These are phyloP conservation scores for Rhizomucor pusillus DNA, from an alignment of 371 early-diverging fungal genomes.

Conservation along the genomic window DNA sequence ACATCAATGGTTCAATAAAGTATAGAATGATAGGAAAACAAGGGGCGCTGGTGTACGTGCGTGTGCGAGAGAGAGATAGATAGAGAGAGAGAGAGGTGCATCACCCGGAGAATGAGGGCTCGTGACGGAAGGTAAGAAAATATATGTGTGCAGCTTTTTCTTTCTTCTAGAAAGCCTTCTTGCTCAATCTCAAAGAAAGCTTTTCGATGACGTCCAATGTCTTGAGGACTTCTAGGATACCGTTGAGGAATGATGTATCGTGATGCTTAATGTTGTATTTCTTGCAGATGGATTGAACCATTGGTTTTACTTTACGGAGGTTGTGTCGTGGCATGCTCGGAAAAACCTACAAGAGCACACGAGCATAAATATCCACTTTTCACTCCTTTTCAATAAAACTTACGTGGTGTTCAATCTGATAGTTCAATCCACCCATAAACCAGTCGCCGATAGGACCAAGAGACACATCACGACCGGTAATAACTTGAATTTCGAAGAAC, in stretches of 20 bases:
- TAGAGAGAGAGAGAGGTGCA: neutral
- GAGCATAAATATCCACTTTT: constrained; percentile 1
- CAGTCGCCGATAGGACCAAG: constrained; percentile 66
- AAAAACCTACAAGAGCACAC: constrained; percentile 51
- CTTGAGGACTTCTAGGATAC: constrained; percentile 72
- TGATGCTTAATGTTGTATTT: constrained; percentile 75
- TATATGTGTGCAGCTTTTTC: too few relatives aligned
- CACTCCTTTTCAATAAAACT: constrained; percentile 10
- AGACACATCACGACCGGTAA: constrained; percentile 81
- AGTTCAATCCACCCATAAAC: constrained; percentile 87
- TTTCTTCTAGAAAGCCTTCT: constrained; percentile 34
- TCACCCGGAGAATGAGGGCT: too few relatives aligned
- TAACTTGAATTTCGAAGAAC: constrained; percentile 76
- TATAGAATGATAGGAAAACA: too few relatives aligned
- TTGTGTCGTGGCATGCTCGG: constrained; percentile 81
- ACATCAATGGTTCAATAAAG: too few relatives aligned
- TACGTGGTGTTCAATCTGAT: constrained; percentile 79
- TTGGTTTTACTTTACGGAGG: constrained; percentile 63
- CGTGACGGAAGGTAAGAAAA: too few relatives aligned
- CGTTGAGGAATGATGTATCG: constrained; percentile 64
- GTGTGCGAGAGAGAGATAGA: neutral
- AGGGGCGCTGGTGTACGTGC: too few relatives aligned
- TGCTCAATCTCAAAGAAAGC: constrained; percentile 52
- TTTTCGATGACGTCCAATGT: constrained; percentile 62
- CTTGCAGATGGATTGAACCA: constrained; percentile 67